Percentiles rank a stretch among this genome's conserved stretches.
Evolutionary conservation across 305 asterid species (phyloP).

Genomic region (Fraxinus greggii): DNA sequence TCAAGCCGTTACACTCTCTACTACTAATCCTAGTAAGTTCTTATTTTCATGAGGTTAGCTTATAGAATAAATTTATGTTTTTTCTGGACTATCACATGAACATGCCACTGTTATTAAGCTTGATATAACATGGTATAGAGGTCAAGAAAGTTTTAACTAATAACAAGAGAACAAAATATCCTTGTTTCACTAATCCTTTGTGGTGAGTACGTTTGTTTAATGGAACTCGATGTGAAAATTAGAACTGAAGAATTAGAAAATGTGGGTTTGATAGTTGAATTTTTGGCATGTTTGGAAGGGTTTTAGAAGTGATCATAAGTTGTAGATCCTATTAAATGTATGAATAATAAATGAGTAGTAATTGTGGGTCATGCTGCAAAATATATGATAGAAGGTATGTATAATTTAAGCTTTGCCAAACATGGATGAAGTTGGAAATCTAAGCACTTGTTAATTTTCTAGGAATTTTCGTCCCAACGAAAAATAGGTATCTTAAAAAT

Average conservation of each 20-base stretch:
- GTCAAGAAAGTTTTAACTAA: not conserved
- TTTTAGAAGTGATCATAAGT: not conserved
- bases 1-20: constrained; percentile 54
- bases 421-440: not conserved
- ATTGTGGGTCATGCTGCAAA: too few species aligned
- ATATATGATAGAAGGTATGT: not conserved
- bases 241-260: not conserved
- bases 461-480: not conserved
- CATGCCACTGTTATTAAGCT: not conserved
- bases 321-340: not conserved
- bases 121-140: not conserved
- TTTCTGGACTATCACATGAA: not conserved
- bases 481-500: not conserved
- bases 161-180: not conserved
- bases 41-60: not conserved
- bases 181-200: not conserved
- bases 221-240: not conserved
- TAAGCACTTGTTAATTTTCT: not conserved
- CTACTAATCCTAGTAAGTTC: constrained; percentile 64
- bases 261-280: not conserved
- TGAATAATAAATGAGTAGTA: too few species aligned
- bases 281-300: not conserved
- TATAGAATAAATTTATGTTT: not conserved
- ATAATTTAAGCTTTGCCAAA: too few species aligned
- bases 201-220: not conserved